Evolutionary conservation across 75 land plant genomes (phyloP).

Genomic region (Cunninghamia lanceolata): DNA sequence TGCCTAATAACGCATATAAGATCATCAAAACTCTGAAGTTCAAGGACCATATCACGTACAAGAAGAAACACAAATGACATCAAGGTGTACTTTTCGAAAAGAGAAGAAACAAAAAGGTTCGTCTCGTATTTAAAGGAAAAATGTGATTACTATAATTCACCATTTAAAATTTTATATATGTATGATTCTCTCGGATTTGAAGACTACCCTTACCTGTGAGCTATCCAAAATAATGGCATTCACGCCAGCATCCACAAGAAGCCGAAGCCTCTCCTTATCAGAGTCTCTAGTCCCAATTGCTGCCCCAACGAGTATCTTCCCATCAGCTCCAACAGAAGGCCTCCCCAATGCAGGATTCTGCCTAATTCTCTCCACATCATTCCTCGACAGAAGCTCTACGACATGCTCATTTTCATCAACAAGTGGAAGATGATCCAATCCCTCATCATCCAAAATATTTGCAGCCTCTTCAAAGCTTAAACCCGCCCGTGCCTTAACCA

Average conservation of each 20-base stretch:
- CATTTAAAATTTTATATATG: background rate
- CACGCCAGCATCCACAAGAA: conserved; percentile 79
- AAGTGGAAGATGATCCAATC: conserved; percentile 44
- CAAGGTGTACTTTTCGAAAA: too few relatives aligned
- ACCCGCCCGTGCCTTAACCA: conserved; percentile 37
- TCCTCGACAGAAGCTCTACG: conserved; percentile 48
- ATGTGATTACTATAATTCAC: too few relatives aligned
- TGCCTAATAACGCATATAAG: too few relatives aligned
- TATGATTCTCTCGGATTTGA: background rate
- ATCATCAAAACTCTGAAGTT: too few relatives aligned
- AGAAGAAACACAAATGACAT: too few relatives aligned
- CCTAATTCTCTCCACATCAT: conserved; percentile 39
- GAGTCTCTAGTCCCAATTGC: conserved; percentile 87
- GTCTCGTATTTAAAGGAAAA: too few relatives aligned
- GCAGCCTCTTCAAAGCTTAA: conserved; percentile 54
- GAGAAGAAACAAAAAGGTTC: too few relatives aligned
- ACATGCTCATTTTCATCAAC: conserved; percentile 45
- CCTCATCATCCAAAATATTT: conserved; percentile 37
- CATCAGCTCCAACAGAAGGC: conserved; percentile 73
- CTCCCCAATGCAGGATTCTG: conserved; percentile 45
- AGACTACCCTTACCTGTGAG: conserved; percentile 23
- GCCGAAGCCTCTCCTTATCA: conserved; percentile 77
- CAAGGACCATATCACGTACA: too few relatives aligned
- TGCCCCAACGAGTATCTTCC: conserved; percentile 84
- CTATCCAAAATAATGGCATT: conserved; percentile 90